phyloP scores from a whole-genome alignment of 495 filamentous ascomycete genomes.

The Penicillium tannophilum region DNA sequence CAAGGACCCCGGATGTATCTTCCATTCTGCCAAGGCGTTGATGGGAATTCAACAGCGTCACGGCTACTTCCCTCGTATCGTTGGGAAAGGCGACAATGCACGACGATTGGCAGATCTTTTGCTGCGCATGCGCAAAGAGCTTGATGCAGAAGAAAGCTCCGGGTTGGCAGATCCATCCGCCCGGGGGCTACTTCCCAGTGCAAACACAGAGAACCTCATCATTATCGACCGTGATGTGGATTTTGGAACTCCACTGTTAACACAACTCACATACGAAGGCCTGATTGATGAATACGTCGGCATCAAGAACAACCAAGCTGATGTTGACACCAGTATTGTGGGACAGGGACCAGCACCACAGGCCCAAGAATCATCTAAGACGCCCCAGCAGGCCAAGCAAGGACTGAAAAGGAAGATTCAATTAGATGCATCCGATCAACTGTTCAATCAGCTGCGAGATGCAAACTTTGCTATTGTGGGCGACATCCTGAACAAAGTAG shows the following conservation, averaged over 20 bases:
- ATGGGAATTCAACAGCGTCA: constrained; percentile 92
- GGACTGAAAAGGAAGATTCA: constrained; percentile 86
- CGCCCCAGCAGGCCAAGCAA: constrained; percentile 55
- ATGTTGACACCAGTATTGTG: constrained; percentile 90
- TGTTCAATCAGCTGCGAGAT: constrained; percentile 87
- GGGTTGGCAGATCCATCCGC: constrained; percentile 56
- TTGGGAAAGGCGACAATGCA: constrained; percentile 95
- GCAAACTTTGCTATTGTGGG: constrained; percentile 95
- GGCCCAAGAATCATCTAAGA: constrained; percentile 55
- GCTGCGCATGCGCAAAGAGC: constrained; percentile 89
- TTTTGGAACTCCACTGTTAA: constrained; percentile 85
- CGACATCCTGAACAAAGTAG: constrained; percentile 84
- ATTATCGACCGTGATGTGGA: constrained; percentile 96
- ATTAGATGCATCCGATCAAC: constrained; percentile 84
- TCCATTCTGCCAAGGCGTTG: constrained; percentile 84
- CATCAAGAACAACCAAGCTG: constrained; percentile 83
- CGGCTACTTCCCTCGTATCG: constrained; percentile 92
- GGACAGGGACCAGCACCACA: constrained; percentile 65
- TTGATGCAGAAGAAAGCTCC: constrained; percentile 76
- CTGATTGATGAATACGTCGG: constrained; percentile 93
- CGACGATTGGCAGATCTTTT: constrained; percentile 85
- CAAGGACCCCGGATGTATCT: constrained; percentile 89
- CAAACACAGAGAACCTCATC: constrained; percentile 82
- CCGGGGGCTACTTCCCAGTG: constrained; percentile 78
- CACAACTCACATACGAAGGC: constrained; percentile 96